These are phyloP conservation scores for Rachicladosporium sp. DNA, from an alignment of 2,329 filamentous ascomycete species.

Conservation along the genomic window DNA sequence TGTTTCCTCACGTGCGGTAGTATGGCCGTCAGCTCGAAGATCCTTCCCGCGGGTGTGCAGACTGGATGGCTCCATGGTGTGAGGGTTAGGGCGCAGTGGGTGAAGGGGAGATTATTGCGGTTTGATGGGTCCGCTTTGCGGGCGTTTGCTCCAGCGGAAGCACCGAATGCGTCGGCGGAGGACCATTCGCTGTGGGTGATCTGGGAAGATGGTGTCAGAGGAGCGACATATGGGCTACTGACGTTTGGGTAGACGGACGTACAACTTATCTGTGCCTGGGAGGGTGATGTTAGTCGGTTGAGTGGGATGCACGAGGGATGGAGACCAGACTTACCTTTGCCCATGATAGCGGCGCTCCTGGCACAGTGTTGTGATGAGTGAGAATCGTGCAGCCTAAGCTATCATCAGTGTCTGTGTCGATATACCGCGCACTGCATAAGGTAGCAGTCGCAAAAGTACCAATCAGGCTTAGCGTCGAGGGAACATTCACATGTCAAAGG, in stretches of 20 bases:
- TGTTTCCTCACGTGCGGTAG: constrained; percentile 89
- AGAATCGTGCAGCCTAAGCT: not conserved
- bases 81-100: constrained; percentile 91
- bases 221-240: too few relatives aligned
- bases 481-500: too few relatives aligned
- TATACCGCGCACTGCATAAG: too few relatives aligned
- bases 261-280: constrained; percentile 27
- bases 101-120: constrained; percentile 89
- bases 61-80: constrained; percentile 93
- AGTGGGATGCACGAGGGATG: not conserved
- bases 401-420: too few relatives aligned
- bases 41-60: constrained; percentile 74
- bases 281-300: constrained; percentile 7
- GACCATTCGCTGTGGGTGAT: constrained; percentile 99
- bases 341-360: constrained; percentile 7
- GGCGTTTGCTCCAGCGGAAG: constrained; percentile 58
- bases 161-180: constrained; percentile 76
- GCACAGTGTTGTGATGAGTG: not conserved
- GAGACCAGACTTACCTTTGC: constrained; percentile 10
- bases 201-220: constrained; percentile 23
- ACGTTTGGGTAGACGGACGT: constrained; percentile 20
- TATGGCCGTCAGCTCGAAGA: constrained; percentile 93
- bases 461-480: too few relatives aligned
- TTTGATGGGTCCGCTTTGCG: constrained; percentile 45
- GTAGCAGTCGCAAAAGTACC: too few relatives aligned